Evolutionary conservation across 1,139 yeast species (phyloP), one percentile per base, ranked within the genome.

Genomic region (Pichia terricola): DNA sequence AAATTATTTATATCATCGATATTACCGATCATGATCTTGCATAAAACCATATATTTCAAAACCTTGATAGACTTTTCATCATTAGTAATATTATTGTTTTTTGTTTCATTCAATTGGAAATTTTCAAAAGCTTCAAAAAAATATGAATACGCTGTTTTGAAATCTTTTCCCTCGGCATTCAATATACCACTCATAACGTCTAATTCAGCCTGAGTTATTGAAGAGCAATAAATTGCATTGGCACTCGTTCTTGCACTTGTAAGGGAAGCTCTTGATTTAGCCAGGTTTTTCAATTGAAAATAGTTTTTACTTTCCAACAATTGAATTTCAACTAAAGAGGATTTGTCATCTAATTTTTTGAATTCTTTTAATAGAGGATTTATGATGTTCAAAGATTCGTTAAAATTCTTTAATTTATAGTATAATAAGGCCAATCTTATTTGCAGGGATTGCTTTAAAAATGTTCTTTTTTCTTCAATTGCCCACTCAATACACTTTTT

Each of bases 201-300:
- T 48, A 94, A 73, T 59, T 88, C 95, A 1, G 98, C 98, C 65
- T 94, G 96, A 56, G 84, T 76, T 42, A 81, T 70, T n/a, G 97
- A 87, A 9, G 97, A 96, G 55, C 96, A 86, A 67, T 89, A 94
- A 46, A 94, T 87, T 35, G 96, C 77, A 63, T 91, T 94, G 16
- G 98, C 98, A 5, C 95, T 83, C 0, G 98, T 94, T 65, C 97
- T 78, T 2, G 98, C 96, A 47, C 95, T 81, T 4, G 98, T 89
- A 54, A 94, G 73, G 4, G 96, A 81, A 5, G 97, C 97, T 58
- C 87, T 78, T 11, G 95, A 75, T 65, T 89, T 91, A n/a, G 96
- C 85, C 57, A 86, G 73, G 62, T 94, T 94, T 63, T 96, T 77
- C 56, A 94, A 71, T 28, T 95, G 89, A 63, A 89, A 96, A 64